Evolutionary conservation across 2,329 filamentous ascomycete genomes (phyloP), one percentile per base, ranked within the genome.

Genomic region (Colletotrichum camelliae): DNA sequence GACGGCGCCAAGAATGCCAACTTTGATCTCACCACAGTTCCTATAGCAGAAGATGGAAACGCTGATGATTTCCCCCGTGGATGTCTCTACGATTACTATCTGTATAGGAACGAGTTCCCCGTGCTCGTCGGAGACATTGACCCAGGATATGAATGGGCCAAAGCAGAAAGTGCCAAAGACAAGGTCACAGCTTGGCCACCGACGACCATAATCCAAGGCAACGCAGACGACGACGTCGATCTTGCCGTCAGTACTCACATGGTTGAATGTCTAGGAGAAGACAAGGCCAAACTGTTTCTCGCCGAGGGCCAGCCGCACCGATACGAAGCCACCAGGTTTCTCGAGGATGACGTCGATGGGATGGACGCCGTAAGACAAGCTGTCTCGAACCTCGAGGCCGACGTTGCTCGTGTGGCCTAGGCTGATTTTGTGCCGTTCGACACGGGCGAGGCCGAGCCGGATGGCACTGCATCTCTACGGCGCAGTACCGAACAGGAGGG

Each of bases 121-220:
- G 69, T 72, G 4, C 66, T 85, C 9, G 77, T 84, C 4, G 81
- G 80, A 2, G 74, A 78, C 8, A 72, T 83, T 9, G 83, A 85
- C 48, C 77, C 74, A 2, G 84, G 83, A 1, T 83, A 81, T n/a
- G 78, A 80, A 9, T 84, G 82, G 83, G 78, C 80, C 31, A 66
- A 55, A 24, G 60, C 77, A 2, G 65, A 68, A 15, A 60, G 72
- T 13, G 16, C 76, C 0, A 66, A 57, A 10, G 70, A 74, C n/a
- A 79, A 75, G 57, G 67, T 77, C 16, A 73, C 67, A 2, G 64
- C 67, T 4, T 85, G 83, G 84, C 84, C 84, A 21, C 70, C 77
- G 12, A 85, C 83, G 1, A 80, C 85, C 29, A 79, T 85, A 35
- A 80, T 85, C 16, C 83, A 84, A 10, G 83, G 83, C 1, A 77